Evolutionary conservation across 176 grass and related monocot genomes (phyloP).

Genomic region (Pharus latifolius): DNA sequence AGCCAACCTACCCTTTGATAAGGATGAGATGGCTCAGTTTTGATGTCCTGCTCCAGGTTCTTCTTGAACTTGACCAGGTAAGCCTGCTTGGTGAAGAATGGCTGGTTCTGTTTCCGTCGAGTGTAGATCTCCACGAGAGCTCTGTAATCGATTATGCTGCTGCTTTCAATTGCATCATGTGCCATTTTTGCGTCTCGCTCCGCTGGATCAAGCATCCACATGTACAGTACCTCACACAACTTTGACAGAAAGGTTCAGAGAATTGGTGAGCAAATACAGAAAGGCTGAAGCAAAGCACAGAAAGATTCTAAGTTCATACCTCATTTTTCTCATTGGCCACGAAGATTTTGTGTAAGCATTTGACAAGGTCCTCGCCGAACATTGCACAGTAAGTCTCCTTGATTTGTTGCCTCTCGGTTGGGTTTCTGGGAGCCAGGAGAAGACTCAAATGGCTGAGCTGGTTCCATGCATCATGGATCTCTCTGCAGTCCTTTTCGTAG

Average conservation of each 20-base stretch:
- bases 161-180: conserved; percentile 32
- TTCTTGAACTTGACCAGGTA: conserved; percentile 62
- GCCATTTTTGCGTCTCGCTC: conserved; percentile 66
- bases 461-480: conserved; percentile 50
- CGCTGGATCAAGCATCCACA: conserved; percentile 75
- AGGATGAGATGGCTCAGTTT: conserved; percentile 46
- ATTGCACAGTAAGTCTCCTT: conserved; percentile 47
- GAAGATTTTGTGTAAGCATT: conserved; percentile 3
- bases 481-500: conserved; percentile 42
- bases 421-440: conserved; percentile 38
- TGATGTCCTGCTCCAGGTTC: conserved; percentile 78
- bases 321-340: conserved; percentile 36
- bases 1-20: conserved; percentile 47
- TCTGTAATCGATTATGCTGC: conserved; percentile 31
- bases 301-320: conserved; percentile 17
- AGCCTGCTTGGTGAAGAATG: conserved; percentile 95
- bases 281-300: neutral
- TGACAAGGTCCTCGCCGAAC: conserved; percentile 57
- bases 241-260: conserved; percentile 6
- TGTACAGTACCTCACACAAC: conserved; percentile 57
- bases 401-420: conserved; percentile 55
- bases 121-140: conserved; percentile 79
- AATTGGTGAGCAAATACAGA: neutral
- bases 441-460: conserved; percentile 33
- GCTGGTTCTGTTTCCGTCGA: conserved; percentile 61